Base-by-base conservation (phyloP, 2,329 filamentous ascomycete genomes). In the Penicillium sp. region DNA sequence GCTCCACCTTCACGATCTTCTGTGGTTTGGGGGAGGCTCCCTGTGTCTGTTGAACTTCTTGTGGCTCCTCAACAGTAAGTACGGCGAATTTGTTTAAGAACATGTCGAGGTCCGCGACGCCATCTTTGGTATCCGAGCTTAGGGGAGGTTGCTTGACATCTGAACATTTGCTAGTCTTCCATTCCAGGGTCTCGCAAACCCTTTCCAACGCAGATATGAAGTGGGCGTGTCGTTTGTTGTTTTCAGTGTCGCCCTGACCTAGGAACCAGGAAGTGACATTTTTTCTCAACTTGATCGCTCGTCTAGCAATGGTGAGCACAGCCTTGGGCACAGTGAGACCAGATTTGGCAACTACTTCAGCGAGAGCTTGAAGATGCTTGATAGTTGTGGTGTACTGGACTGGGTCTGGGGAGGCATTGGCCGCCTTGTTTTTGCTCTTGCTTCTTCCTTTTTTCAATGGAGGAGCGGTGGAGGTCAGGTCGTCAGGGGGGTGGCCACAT, bases 251-350 rank as follows among this genome's bases (percentile, higher is more conserved):
- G 5, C 64, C 65, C 51, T 62, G 59, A 20, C 63, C 66, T 52
- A 66, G 53, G 52, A 68, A 66, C 62, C 62, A 67, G 23, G 63
- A 64, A 47, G 65, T 69, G 49, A 68, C 64, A 6, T 55, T 20
- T 46, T 64, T 66, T 60, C 64, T 64, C 59, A 67, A 56, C 38
- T 62, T 63, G 46, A 67, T 65, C 20, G 63, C 64, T 24, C 64
- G 65, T 59, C 63, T 66, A 2, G 64, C 65, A 26, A 66, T 60
- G 56, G 55, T 42, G 46, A 68, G 60, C 53, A 67, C 50, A 21
- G 61, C 35, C 26, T 47, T 45, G 5, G 63, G 66, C 12, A 66
- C 64, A 0, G 55, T 48, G 53, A 65, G 52, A 57, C 59, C 38
- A 42, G 65, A 67, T 26, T 40, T 54, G n/a, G 63, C 63, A 47